Evolutionary conservation across 1,139 yeast genomes (phyloP).

Genomic region (Yarrowia galli): DNA sequence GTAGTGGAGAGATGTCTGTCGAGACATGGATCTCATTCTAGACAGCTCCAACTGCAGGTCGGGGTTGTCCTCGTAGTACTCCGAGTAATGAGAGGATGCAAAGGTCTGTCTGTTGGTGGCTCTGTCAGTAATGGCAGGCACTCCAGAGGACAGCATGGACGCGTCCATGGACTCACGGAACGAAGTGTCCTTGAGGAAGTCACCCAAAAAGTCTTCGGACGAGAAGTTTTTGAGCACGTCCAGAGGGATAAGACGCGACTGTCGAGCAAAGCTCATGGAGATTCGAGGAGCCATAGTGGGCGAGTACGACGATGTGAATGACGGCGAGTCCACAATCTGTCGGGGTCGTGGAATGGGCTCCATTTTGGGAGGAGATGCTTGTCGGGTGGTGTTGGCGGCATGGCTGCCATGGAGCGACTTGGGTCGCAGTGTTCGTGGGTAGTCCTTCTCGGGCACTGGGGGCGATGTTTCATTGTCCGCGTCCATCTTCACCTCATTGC

Average conservation of each 20-base stretch:
- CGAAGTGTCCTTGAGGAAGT: conserved; percentile 36
- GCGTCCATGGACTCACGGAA: conserved; percentile 38
- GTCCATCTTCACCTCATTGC: conserved; percentile 23
- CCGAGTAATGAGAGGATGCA: conserved; percentile 31
- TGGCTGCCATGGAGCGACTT: conserved; percentile 22
- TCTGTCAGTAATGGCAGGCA: conserved; percentile 23
- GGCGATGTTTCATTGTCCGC: neutral
- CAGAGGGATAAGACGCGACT: conserved; percentile 36
- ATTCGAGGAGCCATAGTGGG: conserved; percentile 28
- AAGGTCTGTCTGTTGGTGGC: conserved; percentile 32
- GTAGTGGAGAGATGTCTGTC: conserved; percentile 28
- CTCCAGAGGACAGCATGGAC: conserved; percentile 26
- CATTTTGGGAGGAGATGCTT: conserved; percentile 24
- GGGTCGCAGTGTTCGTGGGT: conserved; percentile 26
- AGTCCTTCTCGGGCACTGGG: conserved; percentile 19
- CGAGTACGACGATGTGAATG: conserved; percentile 26
- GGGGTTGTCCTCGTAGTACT: conserved; percentile 37
- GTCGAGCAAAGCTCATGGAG: conserved; percentile 35
- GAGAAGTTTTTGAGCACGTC: conserved; percentile 27
- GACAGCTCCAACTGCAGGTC: conserved; percentile 38
- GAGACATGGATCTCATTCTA: conserved; percentile 30
- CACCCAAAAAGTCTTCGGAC: conserved; percentile 25
- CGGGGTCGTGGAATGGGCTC: conserved; percentile 33
- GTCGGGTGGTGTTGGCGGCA: neutral
- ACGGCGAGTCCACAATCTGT: conserved; percentile 26